Base-by-base conservation (phyloP, 1,284 basidiomycete species). In the Trametes polyzona region DNA sequence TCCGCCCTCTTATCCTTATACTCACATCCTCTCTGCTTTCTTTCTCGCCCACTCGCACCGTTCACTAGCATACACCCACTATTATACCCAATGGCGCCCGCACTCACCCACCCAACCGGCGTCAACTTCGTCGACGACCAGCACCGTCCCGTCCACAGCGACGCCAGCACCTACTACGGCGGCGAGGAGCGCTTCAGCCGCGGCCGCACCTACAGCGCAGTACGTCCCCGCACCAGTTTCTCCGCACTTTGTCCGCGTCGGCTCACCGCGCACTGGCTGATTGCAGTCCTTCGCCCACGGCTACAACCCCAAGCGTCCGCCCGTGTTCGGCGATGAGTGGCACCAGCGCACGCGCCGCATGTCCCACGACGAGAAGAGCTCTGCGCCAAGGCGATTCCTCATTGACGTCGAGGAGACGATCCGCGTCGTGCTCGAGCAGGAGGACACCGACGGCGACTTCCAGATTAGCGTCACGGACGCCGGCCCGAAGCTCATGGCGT, bases 331-430 rank as follows among this genome's bases (percentile, higher is more conserved):
- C 58, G 86, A 92, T 51, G 91, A 93, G 71, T 82, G 77, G 69
- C 88, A 92, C 68, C 74, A 76, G 47, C 81, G 90, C 36, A 79
- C 86, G 44, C 83, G 93, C 47, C 81, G 93, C 46, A 81, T 96
- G 76, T 95, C 93, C 16, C 93, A 95, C 69, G 92, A 92, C 68
- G 90, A 91, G 74, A 89, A 90, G 73, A 81, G 81, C 58, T 80
- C 84, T 2, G 83, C 77, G 0, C 88, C 89, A 19, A 82, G 95
- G 41, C 88, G 94, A 29, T 99, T 98, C 78, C 83, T 98, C 35
- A 95, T 99, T 60, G 96, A 98, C 68, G 96, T 99, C n/a, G 96
- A 99, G 69, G 95, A 98, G 76, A 99, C 96, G 29, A 95, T 99
- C 73, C 88, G 95, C 43, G 87, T 98, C 58, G 88, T 99, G 6